Base-by-base conservation (phyloP, 768 basidiomycete species). In the Mycena latifolia region DNA sequence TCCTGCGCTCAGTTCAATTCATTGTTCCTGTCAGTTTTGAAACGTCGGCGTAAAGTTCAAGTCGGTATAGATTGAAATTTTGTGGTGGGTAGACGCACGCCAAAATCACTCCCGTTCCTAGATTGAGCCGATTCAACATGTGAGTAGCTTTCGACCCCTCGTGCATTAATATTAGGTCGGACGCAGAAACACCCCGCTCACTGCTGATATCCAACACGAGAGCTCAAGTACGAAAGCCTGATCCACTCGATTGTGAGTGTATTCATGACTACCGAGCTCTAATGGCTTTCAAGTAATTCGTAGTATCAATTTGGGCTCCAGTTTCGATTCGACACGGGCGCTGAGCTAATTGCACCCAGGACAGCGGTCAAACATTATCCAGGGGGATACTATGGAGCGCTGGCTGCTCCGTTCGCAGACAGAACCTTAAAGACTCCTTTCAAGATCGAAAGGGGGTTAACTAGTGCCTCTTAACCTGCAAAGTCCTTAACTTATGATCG, bases 171-270 rank as follows among this genome's bases (percentile, higher is more conserved):
- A 50, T 25, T 50, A 28, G 7, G 25, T 50, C 25, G 48, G 29
- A 50, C 48, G 29, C 48, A 50, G 27, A 50, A 50, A 50, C 48
- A n/a, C n/a, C n/a, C n/a, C n/a, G n/a, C n/a, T n/a, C n/a, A n/a
- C n/a, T n/a, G n/a, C n/a, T n/a, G n/a, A 50, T 50, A 50, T 50
- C 48, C 48, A 25, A 50, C 48, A 50, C 29, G 31, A 50, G 48
- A 50, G 48, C 48, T 50, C 48, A 50, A 50, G 48, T 50, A 50
- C 48, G 48, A 50, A 50, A 46, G 45, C 20, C 45, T 46, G 45
- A 46, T 46, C 45, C 48, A 50, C 48, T 29, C 14, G 27, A 50
- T 50, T 50, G 48, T 50, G 25, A 50, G 48, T 50, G 28, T 50
- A 28, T 28, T 50, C 48, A 50, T 50, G 48, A 50, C 48, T 22